Percentiles rank a stretch among this genome's conserved stretches.
Conservation (phyloP, 441 rosid species). For the Erodium moschatum region DNA sequence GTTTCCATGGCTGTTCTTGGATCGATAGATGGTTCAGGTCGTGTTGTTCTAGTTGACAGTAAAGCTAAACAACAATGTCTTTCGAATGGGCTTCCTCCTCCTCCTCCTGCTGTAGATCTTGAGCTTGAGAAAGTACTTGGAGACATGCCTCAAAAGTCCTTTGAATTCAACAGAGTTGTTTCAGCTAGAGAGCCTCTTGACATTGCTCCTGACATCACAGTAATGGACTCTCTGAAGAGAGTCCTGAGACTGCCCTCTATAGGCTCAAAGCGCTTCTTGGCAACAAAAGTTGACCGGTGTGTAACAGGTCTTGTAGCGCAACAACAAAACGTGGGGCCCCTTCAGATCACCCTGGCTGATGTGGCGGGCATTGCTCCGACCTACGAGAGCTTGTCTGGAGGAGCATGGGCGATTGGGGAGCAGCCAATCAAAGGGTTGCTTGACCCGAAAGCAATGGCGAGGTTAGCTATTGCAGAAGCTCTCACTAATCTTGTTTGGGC, state of each 20-base stretch:
- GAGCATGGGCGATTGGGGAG: conserved; percentile 92
- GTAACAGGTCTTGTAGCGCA: conserved; percentile 97
- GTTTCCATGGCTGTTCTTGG: conserved; percentile 91
- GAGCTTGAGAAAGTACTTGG: conserved; percentile 93
- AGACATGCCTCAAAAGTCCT: conserved; percentile 83
- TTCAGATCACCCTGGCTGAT: conserved; percentile 87
- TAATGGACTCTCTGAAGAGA: conserved; percentile 78
- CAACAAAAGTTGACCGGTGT: conserved; percentile 89
- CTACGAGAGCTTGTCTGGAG: conserved; percentile 64
- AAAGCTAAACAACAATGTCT: conserved; percentile 38
- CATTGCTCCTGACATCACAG: conserved; percentile 77
- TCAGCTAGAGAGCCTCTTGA: conserved; percentile 60
- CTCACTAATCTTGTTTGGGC: conserved; percentile 94
- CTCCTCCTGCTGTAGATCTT: conserved; percentile 85
- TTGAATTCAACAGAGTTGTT: conserved; percentile 55
- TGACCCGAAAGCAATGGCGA: conserved; percentile 89
- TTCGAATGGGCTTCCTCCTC: conserved; percentile 57
- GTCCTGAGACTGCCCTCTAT: conserved; percentile 79
- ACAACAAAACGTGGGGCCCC: conserved; percentile 93
- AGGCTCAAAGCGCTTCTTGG: conserved; percentile 74
- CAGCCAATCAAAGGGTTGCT: conserved; percentile 83
- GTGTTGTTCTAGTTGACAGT: conserved; percentile 65
- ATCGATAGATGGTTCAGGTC: conserved; percentile 63
- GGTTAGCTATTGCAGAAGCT: conserved; percentile 90
- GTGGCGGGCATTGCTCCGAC: conserved; percentile 93